Percentiles rank a stretch among this genome's conserved stretches.
Conservation (phyloP, 2,329 filamentous ascomycete genomes). For the Teratosphaeria epicoccoides region DNA sequence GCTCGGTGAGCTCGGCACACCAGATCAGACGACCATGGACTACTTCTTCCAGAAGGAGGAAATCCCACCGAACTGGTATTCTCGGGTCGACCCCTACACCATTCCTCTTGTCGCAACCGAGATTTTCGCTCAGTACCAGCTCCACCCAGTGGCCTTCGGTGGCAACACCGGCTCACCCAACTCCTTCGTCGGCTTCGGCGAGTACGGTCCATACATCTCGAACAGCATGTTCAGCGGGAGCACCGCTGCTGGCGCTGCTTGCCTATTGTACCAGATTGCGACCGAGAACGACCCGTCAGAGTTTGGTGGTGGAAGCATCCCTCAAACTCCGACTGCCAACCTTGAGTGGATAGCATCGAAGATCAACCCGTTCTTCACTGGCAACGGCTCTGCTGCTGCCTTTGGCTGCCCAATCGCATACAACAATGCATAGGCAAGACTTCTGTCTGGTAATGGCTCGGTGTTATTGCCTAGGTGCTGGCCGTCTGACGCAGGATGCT, state of each 20-base stretch:
- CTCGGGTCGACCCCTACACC: conserved; percentile 13
- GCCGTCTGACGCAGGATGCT: too few relatives aligned
- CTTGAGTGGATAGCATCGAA: background rate
- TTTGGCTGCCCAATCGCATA: background rate
- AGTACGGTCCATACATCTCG: conserved; percentile 26
- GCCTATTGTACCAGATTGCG: conserved; percentile 34
- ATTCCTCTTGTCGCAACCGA: conserved; percentile 19
- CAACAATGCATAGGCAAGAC: background rate
- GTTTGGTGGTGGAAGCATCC: conserved; percentile 6
- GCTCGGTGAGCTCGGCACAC: conserved; percentile 2
- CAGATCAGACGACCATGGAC: conserved; percentile 11
- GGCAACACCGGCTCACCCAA: conserved; percentile 33
- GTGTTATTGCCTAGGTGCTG: too few relatives aligned
- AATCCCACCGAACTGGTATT: conserved; percentile 25
- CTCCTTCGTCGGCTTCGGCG: conserved; percentile 24
- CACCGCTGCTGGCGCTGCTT: conserved; percentile 20
- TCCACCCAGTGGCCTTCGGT: conserved; percentile 31
- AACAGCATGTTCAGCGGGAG: conserved; percentile 27
- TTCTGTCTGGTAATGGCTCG: background rate
- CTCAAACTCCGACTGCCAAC: background rate
- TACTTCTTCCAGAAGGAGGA: conserved; percentile 25
- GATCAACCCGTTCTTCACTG: background rate
- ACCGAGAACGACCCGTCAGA: conserved; percentile 17
- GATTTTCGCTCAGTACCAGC: conserved; percentile 26
- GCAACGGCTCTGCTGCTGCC: background rate